phyloP scores from a whole-genome alignment of 441 rosid genomes.

The Adansonia rubrostipa region DNA sequence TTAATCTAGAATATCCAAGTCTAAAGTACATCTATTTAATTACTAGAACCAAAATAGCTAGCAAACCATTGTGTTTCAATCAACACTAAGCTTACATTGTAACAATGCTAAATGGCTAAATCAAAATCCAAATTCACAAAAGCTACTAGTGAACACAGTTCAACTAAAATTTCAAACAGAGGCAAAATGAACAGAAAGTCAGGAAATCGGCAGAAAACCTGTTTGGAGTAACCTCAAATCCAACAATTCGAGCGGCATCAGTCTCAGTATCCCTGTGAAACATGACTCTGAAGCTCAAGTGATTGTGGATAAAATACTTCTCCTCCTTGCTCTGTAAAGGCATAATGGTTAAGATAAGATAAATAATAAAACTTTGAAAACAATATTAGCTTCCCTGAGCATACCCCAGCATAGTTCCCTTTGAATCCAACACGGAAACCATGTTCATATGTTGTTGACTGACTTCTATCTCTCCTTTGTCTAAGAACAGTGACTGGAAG shows the following conservation, averaged over 20 bases:
- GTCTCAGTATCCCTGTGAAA: slow-evolving; percentile 78
- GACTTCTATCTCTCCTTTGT: slow-evolving; percentile 86
- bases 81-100: not conserved
- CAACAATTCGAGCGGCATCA: slow-evolving; percentile 88
- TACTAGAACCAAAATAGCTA: not conserved
- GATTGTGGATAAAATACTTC: slow-evolving; percentile 89
- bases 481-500: slow-evolving; percentile 96
- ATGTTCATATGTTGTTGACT: slow-evolving; percentile 80
- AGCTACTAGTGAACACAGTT: not conserved
- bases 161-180: not conserved
- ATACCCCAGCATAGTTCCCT: slow-evolving; percentile 92
- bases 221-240: slow-evolving; percentile 89
- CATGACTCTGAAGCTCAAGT: slow-evolving; percentile 93
- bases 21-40: not conserved
- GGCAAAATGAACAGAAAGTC: slow-evolving; percentile 25
- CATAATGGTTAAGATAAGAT: slow-evolving; percentile 28
- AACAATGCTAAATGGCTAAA: not conserved
- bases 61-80: not conserved
- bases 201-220: slow-evolving; percentile 49
- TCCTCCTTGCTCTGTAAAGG: slow-evolving; percentile 87
- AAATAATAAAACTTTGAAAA: not conserved
- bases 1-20: slow-evolving; percentile 5
- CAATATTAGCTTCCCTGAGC: slow-evolving; percentile 30
- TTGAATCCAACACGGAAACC: slow-evolving; percentile 95
- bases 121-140: not conserved